Percentiles rank a stretch among this genome's conserved stretches.
Evolutionary conservation across 2,329 filamentous ascomycete genomes (phyloP).

Genomic region (Thielaviopsis euricoi): DNA sequence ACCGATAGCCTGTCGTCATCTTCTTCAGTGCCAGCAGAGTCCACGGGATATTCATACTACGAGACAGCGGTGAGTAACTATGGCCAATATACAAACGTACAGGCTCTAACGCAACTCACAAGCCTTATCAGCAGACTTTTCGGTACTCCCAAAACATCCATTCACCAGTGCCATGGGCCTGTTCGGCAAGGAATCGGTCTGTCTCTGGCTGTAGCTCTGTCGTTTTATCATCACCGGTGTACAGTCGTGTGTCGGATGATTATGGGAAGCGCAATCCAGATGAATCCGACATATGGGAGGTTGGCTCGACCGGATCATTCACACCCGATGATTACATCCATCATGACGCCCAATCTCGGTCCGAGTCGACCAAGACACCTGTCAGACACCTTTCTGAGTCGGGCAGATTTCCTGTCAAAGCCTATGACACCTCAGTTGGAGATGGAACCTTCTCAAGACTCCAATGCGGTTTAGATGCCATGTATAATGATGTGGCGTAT

Average conservation of each 20-base stretch:
- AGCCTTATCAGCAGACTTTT: not conserved
- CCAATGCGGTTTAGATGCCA: not conserved
- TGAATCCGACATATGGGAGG: constrained; percentile 4
- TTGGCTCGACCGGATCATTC: constrained; percentile 6
- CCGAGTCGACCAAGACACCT: not conserved
- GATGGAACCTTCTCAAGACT: not conserved
- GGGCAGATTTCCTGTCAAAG: not conserved
- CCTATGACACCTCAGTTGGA: not conserved
- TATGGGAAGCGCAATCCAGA: not conserved
- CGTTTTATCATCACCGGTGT: not conserved
- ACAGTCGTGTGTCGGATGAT: not conserved
- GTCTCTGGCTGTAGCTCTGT: not conserved
- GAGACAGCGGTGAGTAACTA: not conserved
- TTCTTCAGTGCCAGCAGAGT: not conserved
- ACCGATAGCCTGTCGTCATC: not conserved
- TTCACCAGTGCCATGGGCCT: not conserved
- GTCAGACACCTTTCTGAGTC: not conserved
- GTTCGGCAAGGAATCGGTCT: not conserved
- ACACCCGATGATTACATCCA: constrained; percentile 9
- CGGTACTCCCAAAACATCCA: not conserved
- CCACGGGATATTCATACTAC: not conserved
- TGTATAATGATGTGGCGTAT: not conserved
- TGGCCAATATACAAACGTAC: not conserved
- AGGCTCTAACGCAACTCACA: not conserved
- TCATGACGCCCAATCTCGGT: not conserved